Percentiles rank a stretch among this genome's conserved stretches.
These are phyloP conservation scores for Picochlorum sp. DNA, from an alignment of 139 green algal genomes.

Conservation along the genomic window DNA sequence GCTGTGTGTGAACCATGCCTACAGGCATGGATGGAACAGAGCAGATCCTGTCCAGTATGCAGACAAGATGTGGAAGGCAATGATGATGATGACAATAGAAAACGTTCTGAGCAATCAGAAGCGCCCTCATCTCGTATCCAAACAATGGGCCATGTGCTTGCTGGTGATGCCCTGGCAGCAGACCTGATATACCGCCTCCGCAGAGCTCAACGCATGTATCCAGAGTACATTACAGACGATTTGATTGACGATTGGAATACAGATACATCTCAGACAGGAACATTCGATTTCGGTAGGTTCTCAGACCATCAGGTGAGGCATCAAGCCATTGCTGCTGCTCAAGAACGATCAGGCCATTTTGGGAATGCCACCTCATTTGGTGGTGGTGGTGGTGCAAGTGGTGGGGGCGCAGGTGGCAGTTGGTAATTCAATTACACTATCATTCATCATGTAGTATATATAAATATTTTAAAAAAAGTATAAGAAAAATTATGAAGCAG, in stretches of 20 bases:
- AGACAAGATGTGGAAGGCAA: conserved; percentile 16
- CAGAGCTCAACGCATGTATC: conserved; percentile 29
- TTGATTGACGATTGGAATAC: conserved; percentile 31
- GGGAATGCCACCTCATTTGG: conserved; percentile 24
- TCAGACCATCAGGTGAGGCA: conserved; percentile 40
- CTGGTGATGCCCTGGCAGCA: conserved; percentile 9
- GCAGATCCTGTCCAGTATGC: conserved; percentile 44
- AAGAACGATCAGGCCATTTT: conserved; percentile 8
- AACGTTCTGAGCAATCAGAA: background rate
- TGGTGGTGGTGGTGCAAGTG: conserved; percentile 22
- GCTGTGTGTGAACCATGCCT: conserved; percentile 46
- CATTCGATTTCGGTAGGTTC: conserved; percentile 18
- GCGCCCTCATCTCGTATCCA: background rate
- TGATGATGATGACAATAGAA: background rate
- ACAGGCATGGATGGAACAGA: conserved; percentile 25
- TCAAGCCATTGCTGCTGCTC: conserved; percentile 20
- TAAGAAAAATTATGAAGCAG: too few relatives aligned
- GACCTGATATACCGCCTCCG: conserved; percentile 25
- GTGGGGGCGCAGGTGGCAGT: conserved; percentile 19
- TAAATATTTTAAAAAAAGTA: too few relatives aligned
- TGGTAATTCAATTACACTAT: conserved; percentile 11
- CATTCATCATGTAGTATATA: too few relatives aligned
- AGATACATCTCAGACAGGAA: conserved; percentile 25
- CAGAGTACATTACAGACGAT: conserved; percentile 22
- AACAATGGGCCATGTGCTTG: background rate